Evolutionary conservation across 768 basidiomycete species (phyloP).

Genomic region (Boletus vinaceobasis): DNA sequence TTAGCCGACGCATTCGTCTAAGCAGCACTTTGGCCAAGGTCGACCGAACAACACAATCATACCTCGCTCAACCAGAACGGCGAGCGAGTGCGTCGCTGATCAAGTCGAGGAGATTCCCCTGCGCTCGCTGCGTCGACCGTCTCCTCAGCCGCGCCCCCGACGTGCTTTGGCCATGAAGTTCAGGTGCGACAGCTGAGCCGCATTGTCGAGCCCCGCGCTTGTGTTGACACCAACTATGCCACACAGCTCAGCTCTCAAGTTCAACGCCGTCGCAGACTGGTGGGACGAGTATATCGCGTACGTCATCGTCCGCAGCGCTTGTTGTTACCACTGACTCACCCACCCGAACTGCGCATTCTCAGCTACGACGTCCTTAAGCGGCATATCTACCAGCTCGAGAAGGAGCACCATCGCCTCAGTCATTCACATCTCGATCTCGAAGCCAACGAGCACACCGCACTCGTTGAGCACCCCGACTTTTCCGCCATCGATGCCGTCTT

Average conservation of each 20-base stretch:
- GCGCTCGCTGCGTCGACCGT: slow-evolving; percentile 4
- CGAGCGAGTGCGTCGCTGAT: slow-evolving; percentile 1
- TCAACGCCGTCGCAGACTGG: slow-evolving; percentile 90
- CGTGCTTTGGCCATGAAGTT: slow-evolving; percentile 31
- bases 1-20: background rate
- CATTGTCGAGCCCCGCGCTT: no score
- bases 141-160: background rate
- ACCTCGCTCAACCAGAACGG: slow-evolving; percentile 1
- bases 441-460: slow-evolving; percentile 54
- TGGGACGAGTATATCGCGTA: slow-evolving; percentile 90
- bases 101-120: slow-evolving; percentile 28
- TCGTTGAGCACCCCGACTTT: slow-evolving; percentile 42
- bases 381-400: slow-evolving; percentile 82
- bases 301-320: slow-evolving; percentile 28
- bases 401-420: slow-evolving; percentile 55
- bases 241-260: slow-evolving; percentile 79
- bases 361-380: slow-evolving; percentile 88
- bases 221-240: background rate
- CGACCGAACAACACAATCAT: slow-evolving; percentile 4
- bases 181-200: slow-evolving; percentile 20
- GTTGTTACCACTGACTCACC: background rate
- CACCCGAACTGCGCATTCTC: background rate
- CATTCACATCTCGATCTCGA: slow-evolving; percentile 54
- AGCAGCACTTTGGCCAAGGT: background rate
- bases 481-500: slow-evolving; percentile 59